A percentile compares a stretch with the other conserved stretches of the same genome.
These are phyloP conservation scores for Camellia sinensis DNA, from an alignment of 148 eudicot species.

Conservation along the genomic window DNA sequence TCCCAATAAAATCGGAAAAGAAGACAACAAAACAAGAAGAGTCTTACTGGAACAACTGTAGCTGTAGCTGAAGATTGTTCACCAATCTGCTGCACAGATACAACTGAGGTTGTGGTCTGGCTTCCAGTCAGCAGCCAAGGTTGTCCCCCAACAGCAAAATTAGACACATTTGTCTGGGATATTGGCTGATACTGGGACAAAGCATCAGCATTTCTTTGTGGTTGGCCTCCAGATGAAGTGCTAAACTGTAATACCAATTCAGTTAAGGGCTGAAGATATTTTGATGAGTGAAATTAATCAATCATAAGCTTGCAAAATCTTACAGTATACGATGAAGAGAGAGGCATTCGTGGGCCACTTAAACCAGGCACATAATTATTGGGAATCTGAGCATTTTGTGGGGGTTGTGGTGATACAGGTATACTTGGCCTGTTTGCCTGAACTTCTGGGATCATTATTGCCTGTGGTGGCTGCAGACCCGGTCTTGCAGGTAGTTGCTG, in stretches of 20 bases:
- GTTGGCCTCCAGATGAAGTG: slow-evolving; percentile 34
- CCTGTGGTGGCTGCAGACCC: slow-evolving; percentile 48
- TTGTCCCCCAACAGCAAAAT: slow-evolving; percentile 46
- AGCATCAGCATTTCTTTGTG: slow-evolving; percentile 50
- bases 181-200: slow-evolving; percentile 49
- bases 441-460: slow-evolving; percentile 49
- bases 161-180: slow-evolving; percentile 44
- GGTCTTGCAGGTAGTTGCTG: slow-evolving; percentile 56
- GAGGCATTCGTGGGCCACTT: slow-evolving; percentile 49
- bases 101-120: slow-evolving; percentile 39
- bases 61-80: slow-evolving; percentile 36
- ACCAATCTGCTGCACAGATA: slow-evolving; percentile 38
- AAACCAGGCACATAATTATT: slow-evolving; percentile 48
- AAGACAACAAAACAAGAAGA: not conserved
- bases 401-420: slow-evolving; percentile 51
- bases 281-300: slow-evolving; percentile 6
- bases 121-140: slow-evolving; percentile 38
- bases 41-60: slow-evolving; percentile 32
- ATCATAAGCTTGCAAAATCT: slow-evolving; percentile 23
- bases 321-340: slow-evolving; percentile 58
- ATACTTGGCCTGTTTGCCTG: slow-evolving; percentile 51
- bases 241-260: slow-evolving; percentile 27
- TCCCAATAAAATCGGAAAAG: not conserved
- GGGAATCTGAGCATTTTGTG: slow-evolving; percentile 52
- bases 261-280: slow-evolving; percentile 11